Evolutionary conservation across 2,329 filamentous ascomycete genomes (phyloP), one percentile per base, ranked within the genome.

Genomic region (Sporothrix pallida): DNA sequence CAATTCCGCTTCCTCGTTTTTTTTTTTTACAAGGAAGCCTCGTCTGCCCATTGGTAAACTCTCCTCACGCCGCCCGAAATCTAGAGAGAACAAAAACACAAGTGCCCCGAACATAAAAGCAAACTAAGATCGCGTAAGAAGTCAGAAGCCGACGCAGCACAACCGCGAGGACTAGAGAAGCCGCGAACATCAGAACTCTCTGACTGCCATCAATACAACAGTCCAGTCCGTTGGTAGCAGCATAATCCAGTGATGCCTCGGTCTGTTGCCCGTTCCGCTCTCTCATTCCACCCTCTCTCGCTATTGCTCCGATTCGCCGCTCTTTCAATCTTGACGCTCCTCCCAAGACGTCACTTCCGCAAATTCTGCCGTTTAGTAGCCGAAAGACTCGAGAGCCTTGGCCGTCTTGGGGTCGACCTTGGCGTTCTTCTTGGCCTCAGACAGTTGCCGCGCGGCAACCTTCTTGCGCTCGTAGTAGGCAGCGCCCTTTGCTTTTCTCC

Each of bases 391-490:
- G 84, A 98, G 92, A 86, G 96, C 91, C 88, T 92, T 88, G 86
- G 91, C 90, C 84, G 92, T 93, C 90, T 96, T 94, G 84, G 89
- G 87, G 87, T 95, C 92, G 85, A 95, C 90, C 84, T 90, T 91
- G 80, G 94, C 93, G 85, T 88, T 93, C 92, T 95, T 95, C 92
- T 97, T 92, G 81, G 95, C 95, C 84, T 97, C 93, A 80, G 91
- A 88, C 81, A 98, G 87, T 88, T 97, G 93, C 90, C 92, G 93
- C 84, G 92, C 90, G 81, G 93, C 93, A 80, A 94, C 90, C 94
- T 97, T 97, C 96, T 98, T 99, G 91, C 95, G 94, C 90, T 97
- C 95, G 91, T 98, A 98, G 93, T 98, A 99, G 85, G 96, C 96
- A 81, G 93, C 91, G 83, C 94, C 92, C 94, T 98, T 99, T 86